Evolutionary conservation across 2,329 filamentous ascomycete species (phyloP).

Genomic region (Monosporascus sp.): DNA sequence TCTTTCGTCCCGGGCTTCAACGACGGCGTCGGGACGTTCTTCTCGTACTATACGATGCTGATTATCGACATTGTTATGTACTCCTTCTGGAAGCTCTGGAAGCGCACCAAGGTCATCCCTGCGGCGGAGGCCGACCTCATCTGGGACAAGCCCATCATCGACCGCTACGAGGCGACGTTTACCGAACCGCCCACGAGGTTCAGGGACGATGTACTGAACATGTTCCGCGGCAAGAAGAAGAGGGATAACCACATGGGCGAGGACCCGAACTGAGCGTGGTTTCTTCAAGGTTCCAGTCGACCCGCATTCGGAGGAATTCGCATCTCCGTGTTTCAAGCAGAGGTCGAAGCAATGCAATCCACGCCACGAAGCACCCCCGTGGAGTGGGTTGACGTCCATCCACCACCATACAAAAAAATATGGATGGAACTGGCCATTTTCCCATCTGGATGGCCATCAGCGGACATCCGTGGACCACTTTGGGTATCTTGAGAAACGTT

Average conservation of each 20-base stretch:
- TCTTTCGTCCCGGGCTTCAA: constrained; percentile 33
- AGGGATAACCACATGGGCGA: constrained; percentile 19
- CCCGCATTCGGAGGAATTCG: too few relatives aligned
- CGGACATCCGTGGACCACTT: too few relatives aligned
- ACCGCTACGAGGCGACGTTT: constrained; percentile 46
- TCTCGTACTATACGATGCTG: constrained; percentile 47
- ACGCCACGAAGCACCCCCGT: too few relatives aligned
- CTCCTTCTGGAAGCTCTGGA: constrained; percentile 60
- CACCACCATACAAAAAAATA: too few relatives aligned
- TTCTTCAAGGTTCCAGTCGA: too few relatives aligned
- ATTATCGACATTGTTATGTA: constrained; percentile 44
- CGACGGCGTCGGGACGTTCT: constrained; percentile 31
- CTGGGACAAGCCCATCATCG: constrained; percentile 55
- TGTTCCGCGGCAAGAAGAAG: constrained; percentile 30
- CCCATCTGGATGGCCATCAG: too few relatives aligned
- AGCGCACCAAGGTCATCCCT: constrained; percentile 49
- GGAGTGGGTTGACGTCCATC: too few relatives aligned
- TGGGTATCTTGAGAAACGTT: too few relatives aligned
- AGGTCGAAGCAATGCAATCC: too few relatives aligned
- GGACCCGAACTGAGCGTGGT: constrained; percentile 1
- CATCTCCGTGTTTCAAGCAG: too few relatives aligned
- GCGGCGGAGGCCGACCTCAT: constrained; percentile 53
- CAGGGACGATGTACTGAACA: constrained; percentile 38
- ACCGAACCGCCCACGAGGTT: constrained; percentile 38
- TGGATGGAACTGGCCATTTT: too few relatives aligned